Percentiles rank a stretch among this genome's conserved stretches.
Evolutionary conservation across 2,329 filamentous ascomycete genomes (phyloP).

Genomic region (Alternaria ventricosa): DNA sequence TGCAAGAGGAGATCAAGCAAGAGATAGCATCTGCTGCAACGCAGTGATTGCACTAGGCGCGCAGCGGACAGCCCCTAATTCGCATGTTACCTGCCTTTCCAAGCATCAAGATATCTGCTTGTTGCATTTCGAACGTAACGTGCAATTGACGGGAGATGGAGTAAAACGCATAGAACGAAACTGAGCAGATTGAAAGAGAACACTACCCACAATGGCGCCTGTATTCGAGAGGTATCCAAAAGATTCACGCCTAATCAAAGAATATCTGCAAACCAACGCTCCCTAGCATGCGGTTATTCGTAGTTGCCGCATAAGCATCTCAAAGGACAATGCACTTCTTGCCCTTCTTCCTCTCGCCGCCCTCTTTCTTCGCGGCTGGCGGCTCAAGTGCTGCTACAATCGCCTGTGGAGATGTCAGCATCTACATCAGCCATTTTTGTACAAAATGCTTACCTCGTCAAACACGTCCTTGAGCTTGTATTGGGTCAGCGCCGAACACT

Average conservation of each 20-base stretch:
- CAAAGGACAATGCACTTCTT: slow-evolving; percentile 49
- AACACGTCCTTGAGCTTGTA: slow-evolving; percentile 99
- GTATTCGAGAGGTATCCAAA: slow-evolving; percentile 49
- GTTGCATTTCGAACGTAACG: background rate
- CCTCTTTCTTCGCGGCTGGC: slow-evolving; percentile 74
- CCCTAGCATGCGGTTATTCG: slow-evolving; percentile 22
- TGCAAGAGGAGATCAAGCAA: background rate
- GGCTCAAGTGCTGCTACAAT: slow-evolving; percentile 96
- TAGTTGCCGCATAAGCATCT: slow-evolving; percentile 4
- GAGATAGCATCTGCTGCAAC: background rate
- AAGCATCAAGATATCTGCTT: background rate
- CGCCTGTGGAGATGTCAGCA: slow-evolving; percentile 63
- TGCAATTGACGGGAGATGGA: slow-evolving; percentile 1
- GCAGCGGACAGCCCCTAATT: background rate
- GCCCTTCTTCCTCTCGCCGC: slow-evolving; percentile 43
- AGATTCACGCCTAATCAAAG: slow-evolving; percentile 44
- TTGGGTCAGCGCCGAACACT: slow-evolving; percentile 97
- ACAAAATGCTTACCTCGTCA: slow-evolving; percentile 76
- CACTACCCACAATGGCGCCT: slow-evolving; percentile 51
- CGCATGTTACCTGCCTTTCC: background rate
- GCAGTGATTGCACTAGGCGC: background rate
- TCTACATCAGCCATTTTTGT: background rate
- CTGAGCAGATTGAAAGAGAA: slow-evolving; percentile 38
- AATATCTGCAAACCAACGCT: slow-evolving; percentile 39
- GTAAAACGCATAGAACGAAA: slow-evolving; percentile 10